A percentile compares a stretch with the other conserved stretches of the same genome.
phyloP scores from a whole-genome alignment of 83 land plant genomes.

The Diphasiastrum complanatum region DNA sequence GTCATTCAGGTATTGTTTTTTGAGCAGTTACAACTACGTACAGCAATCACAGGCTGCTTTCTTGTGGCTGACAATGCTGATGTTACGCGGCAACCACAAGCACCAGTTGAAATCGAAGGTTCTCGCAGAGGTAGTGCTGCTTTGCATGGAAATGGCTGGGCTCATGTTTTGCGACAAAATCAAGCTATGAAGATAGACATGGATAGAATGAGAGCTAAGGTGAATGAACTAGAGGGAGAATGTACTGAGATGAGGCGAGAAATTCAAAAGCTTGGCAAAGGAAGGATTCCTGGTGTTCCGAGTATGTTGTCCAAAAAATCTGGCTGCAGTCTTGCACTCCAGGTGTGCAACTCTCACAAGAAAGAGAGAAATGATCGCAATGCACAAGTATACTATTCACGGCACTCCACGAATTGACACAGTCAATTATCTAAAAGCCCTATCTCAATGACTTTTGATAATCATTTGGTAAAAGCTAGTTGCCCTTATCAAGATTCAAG shows the following conservation, averaged over 20 bases:
- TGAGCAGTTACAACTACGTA: slow-evolving; percentile 9
- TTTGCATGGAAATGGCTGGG: slow-evolving; percentile 4
- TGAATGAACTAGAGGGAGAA: slow-evolving; percentile 6
- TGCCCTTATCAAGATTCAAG: no score
- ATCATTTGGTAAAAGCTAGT: no score
- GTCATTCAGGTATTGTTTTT: slow-evolving; percentile 10
- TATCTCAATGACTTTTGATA: no score
- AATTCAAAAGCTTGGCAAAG: slow-evolving; percentile 10
- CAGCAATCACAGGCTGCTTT: slow-evolving; percentile 11
- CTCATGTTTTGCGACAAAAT: slow-evolving; percentile 5
- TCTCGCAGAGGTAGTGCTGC: not conserved
- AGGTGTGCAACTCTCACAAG: not conserved
- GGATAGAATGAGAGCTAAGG: slow-evolving; percentile 7
- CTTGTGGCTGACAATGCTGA: slow-evolving; percentile 15
- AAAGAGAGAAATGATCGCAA: no score
- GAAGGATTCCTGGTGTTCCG: not conserved
- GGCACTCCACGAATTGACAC: no score
- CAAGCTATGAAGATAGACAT: slow-evolving; percentile 12
- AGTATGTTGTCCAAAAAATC: not conserved
- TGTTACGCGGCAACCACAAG: not conserved
- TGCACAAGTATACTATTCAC: no score
- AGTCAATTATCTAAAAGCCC: no score
- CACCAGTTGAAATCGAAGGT: not conserved
- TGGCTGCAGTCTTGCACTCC: not conserved
- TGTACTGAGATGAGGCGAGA: slow-evolving; percentile 16